phyloP scores from a whole-genome alignment of 2,329 filamentous ascomycete species.

The Tolypocladium tundrense region DNA sequence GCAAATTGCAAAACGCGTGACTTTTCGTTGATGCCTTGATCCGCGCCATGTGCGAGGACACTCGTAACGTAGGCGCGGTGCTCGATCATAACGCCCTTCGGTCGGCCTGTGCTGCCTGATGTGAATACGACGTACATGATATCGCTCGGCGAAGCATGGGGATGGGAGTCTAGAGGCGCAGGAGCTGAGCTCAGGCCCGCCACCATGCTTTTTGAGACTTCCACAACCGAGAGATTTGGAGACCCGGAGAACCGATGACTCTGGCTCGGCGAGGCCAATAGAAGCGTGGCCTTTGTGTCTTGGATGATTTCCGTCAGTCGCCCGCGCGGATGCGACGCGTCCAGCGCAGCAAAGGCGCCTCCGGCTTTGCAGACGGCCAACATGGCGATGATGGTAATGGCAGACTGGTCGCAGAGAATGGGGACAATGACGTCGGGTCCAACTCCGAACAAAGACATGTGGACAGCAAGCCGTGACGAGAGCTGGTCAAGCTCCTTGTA shows the following conservation, averaged over 20 bases:
- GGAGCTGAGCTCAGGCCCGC: not conserved
- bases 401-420: not conserved
- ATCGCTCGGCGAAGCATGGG: not conserved
- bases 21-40: not conserved
- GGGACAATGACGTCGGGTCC: not conserved
- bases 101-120: not conserved
- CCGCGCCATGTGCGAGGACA: not conserved
- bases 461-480: not conserved
- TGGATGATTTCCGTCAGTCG: not conserved
- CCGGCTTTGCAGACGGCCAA: not conserved
- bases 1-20: not conserved
- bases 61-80: not conserved
- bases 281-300: not conserved
- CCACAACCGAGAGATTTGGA: not conserved
- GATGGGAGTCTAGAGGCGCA: not conserved
- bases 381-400: not conserved
- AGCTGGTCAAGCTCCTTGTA: not conserved
- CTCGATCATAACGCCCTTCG: not conserved
- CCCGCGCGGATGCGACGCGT: not conserved
- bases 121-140: not conserved
- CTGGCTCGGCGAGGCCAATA: not conserved
- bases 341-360: not conserved
- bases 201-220: not conserved
- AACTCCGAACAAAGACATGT: not conserved
- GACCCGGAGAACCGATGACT: not conserved